phyloP scores from a whole-genome alignment of 805 yeast species.

The Deakozyma indianensis region DNA sequence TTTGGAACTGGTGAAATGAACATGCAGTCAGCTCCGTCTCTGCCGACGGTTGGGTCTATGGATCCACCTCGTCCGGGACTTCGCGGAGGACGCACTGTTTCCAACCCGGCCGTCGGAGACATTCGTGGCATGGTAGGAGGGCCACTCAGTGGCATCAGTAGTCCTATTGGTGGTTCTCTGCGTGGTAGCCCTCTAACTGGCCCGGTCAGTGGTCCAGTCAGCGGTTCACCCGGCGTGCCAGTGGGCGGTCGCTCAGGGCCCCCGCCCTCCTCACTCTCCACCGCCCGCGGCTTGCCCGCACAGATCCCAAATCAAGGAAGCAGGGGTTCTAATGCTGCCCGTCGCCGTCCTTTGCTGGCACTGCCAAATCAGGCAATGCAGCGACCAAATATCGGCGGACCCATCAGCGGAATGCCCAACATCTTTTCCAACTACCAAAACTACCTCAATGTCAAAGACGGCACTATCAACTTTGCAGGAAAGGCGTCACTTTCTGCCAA shows the following conservation, averaged over 20 bases:
- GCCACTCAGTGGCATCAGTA: no score
- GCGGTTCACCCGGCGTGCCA: no score
- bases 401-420: slow-evolving; percentile 6
- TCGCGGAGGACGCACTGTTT: no score
- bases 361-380: slow-evolving; percentile 15
- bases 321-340: slow-evolving; percentile 2
- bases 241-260: no score
- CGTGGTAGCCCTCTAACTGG: no score
- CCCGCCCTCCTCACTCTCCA: no score
- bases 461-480: slow-evolving; percentile 82
- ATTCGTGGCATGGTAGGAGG: no score
- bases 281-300: slow-evolving; percentile 2
- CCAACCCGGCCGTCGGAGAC: no score
- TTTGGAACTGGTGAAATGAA: not conserved
- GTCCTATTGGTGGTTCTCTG: no score
- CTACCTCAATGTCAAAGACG: slow-evolving; percentile 83
- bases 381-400: slow-evolving; percentile 15
- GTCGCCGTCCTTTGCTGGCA: slow-evolving; percentile 8
- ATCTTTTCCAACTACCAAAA: slow-evolving; percentile 73
- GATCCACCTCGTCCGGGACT: no score
- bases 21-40: slow-evolving; percentile 7
- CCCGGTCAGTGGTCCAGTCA: no score
- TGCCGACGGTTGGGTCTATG: slow-evolving; percentile 11
- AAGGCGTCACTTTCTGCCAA: slow-evolving; percentile 84
- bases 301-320: no score